Base-by-base conservation (phyloP, 2,329 filamentous ascomycete species). In the Penicillium sp. region DNA sequence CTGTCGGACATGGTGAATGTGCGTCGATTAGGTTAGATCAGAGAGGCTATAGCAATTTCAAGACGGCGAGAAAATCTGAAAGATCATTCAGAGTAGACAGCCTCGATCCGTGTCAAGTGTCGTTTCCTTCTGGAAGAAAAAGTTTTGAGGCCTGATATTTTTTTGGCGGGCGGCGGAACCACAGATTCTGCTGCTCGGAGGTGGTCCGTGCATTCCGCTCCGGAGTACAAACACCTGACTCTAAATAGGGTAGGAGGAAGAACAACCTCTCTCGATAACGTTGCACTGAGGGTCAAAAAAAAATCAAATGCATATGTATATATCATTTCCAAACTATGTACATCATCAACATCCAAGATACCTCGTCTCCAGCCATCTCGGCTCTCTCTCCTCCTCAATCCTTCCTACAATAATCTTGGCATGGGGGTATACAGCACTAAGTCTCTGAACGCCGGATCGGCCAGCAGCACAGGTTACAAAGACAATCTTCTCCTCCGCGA, bases 381-480 rank as follows among this genome's bases (percentile, higher is more conserved):
- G 88, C 78, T 97, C 92, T 64, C 90, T 87, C 69, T 96, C 92
- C 59, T 90, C 86, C 30, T 93, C 88, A 71, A 97, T 85, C 64
- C 90, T 89, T 67, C 91, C 92, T 30, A 97, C 89, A 19, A 98
- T 92, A 19, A 97, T 90, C 56, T 89, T 90, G 53, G 98, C 89
- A 5, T 90, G 88, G 0, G 95, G 93, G 71, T 95, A 99, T 3
- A 97, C 95, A 61, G 90, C 92, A 64, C 92, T 91, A 70, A 99
- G 80, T 66, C 95, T 85, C 73, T 95, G 92, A 64, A 98, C 76
- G 0, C 93, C 95, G 69, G 91, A 87, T 67, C 88, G 88, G 8
- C 94, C 94, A 3, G 93, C 94, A 67, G 92, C 90, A 74, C 96
- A 97, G 3, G 94, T 97, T 45, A 96, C 93, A 75, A 98, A 90